Base-by-base conservation (phyloP, 1,284 basidiomycete genomes). In the Papiliotrema terrestris region DNA sequence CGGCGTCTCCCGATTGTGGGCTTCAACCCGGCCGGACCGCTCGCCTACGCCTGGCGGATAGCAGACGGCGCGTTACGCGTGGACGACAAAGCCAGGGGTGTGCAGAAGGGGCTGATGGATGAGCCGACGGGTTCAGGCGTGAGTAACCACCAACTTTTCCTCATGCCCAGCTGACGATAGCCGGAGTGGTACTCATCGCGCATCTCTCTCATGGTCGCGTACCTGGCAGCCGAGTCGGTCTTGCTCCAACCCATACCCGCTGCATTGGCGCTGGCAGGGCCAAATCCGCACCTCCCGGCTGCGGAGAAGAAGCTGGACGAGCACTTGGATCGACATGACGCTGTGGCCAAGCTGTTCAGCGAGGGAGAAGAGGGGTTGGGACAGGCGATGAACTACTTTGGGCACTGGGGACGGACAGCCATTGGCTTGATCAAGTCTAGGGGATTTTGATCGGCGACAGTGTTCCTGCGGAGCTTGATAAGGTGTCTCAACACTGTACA, bases 181-280 rank as follows among this genome's bases (percentile, higher is more conserved):
- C 65, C 67, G 9, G 72, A 73, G 56, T 73, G 72, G 71, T 75
- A 75, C 51, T 53, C 64, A 0, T 56, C 65, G 2, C 49, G 73
- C 35, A 52, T 64, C 9, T 67, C 63, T 1, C 46, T 75, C 9
- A 59, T 61, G 20, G 19, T 69, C 3, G 71, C 65, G 6, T 75
- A 73, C 38, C 63, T 75, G 22, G 64, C 71, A 20, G 69, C 69
- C 66, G 56, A 60, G 65, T 63, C 44, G 20, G 44, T 35, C 19
- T 65, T 75, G 6, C 61, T 75, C 9, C 65, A 71, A 56, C 64
- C 73, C 2, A 60, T 60, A 45, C 63, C 67, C 13, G 38, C 36
- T 19, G 37, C 22, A 11, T 6, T 25, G 29, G 14, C 32, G 3
- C 25, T 35, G 13, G 43, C 51, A 44, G 45, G 43, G 26, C 8